Base-by-base conservation (phyloP, 192 early-diverging fungal genomes). In the Podochytrium sp. region DNA sequence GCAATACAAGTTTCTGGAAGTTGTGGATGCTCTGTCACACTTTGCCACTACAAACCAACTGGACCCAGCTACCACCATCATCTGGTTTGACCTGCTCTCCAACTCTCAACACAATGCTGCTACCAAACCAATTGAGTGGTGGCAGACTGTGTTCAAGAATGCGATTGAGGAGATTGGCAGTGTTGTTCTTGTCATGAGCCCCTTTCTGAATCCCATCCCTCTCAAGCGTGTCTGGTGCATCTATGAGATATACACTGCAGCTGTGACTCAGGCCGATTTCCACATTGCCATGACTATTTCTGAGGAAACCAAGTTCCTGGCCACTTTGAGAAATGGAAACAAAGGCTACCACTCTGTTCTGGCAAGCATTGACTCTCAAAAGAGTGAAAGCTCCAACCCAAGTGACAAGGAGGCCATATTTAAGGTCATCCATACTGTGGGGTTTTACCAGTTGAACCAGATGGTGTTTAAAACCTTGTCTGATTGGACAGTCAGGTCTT, bases 21-120 rank as follows among this genome's bases (percentile, higher is more conserved):
- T 78, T 12, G 40, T 79, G n/a, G 75, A 73, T 37, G 76, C 78
- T 20, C 16, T 79, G 14, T 76, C 74, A 29, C 12, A 12, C 32
- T 74, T 74, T 38, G 12, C 20, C n/a, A 10, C 25, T 20, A 12
- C 20, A 14, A 47, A 73, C 16, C 5, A 64, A 5, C 25, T 58
- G 27, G 40, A 27, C 34, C 68, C 68, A 27, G 50, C n/a, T n/a
- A 63, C 34, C 10, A 37, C 59, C 2, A 42, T 78, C 47, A n/a
- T 78, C 32, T 78, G 77, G 77, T 78, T 78, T 42, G 77, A 78
- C 38, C 20, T 78, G 35, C 79, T 78, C 52, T 74, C 76, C 25
- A 76, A 78, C 30, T 77, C 77, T 4, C 77, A 78, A 33, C 77
- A 78, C 37, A 57, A 51, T n/a, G 78, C 75, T 27, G 50, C 14